Evolutionary conservation across 2,329 filamentous ascomycete genomes (phyloP).

Genomic region (Apiospora hydei): DNA sequence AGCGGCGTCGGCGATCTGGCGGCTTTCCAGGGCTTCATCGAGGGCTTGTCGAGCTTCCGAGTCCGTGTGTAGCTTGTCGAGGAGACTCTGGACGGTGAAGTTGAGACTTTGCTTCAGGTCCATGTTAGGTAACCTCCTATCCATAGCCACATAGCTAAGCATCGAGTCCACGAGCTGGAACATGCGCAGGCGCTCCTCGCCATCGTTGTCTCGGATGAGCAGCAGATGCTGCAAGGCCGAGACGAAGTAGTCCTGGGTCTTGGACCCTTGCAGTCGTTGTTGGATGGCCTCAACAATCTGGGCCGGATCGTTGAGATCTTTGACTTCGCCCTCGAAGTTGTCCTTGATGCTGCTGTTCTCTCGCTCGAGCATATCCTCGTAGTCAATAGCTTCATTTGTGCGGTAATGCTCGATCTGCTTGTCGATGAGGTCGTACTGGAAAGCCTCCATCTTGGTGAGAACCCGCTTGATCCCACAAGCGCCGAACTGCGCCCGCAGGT

Average conservation of each 20-base stretch:
- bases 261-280: slow-evolving; percentile 80
- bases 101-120: slow-evolving; percentile 97
- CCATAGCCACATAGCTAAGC: slow-evolving; percentile 99
- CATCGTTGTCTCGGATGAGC: slow-evolving; percentile 88
- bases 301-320: slow-evolving; percentile 89
- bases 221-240: slow-evolving; percentile 95
- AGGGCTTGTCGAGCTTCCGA: slow-evolving; percentile 90
- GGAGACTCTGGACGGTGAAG: slow-evolving; percentile 92
- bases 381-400: slow-evolving; percentile 95
- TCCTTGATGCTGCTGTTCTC: slow-evolving; percentile 93
- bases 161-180: slow-evolving; percentile 99
- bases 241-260: slow-evolving; percentile 93
- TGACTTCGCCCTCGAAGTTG: slow-evolving; percentile 82
- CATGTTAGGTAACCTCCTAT: slow-evolving; percentile 92
- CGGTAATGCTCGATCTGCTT: slow-evolving; percentile 96
- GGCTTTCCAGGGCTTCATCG: slow-evolving; percentile 88
- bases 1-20: slow-evolving; percentile 93
- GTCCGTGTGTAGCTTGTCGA: slow-evolving; percentile 96
- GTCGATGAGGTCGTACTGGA: slow-evolving; percentile 98
- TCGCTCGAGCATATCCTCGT: slow-evolving; percentile 93
- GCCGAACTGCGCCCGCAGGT: slow-evolving; percentile 95
- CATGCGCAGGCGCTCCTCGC: slow-evolving; percentile 90
- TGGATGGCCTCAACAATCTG: slow-evolving; percentile 96
- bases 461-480: slow-evolving; percentile 95
- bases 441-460: slow-evolving; percentile 94